These are phyloP conservation scores for Lentinula lateritia DNA, from an alignment of 768 basidiomycete species.

Conservation along the genomic window DNA sequence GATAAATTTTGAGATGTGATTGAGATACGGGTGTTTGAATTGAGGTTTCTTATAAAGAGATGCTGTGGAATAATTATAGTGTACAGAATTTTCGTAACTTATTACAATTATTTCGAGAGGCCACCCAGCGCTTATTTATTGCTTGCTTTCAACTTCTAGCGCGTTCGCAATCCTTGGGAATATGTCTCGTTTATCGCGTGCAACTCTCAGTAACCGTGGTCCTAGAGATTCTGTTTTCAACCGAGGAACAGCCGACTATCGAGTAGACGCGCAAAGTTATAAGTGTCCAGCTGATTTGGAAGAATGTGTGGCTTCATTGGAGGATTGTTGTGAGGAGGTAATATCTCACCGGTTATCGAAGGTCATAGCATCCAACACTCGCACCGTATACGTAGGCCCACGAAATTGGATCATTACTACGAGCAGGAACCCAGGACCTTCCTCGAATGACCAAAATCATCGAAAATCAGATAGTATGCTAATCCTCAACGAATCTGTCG, in stretches of 20 bases:
- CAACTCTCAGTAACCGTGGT: conserved; percentile 37
- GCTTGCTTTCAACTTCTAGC: neutral
- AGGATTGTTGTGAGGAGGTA: conserved; percentile 74
- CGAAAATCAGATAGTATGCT: conserved; percentile 58
- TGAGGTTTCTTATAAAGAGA: too few species aligned
- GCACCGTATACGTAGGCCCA: conserved; percentile 39
- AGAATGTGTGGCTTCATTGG: conserved; percentile 74
- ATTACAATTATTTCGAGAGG: neutral
- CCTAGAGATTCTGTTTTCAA: conserved; percentile 65
- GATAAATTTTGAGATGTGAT: too few species aligned
- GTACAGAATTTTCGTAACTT: neutral
- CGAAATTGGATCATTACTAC: conserved; percentile 64
- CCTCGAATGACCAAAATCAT: conserved; percentile 66
- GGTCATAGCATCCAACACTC: neutral
- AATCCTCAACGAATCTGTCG: neutral
- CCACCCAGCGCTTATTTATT: neutral
- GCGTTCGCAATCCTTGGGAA: neutral
- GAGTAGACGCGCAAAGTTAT: conserved; percentile 55
- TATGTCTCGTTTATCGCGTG: conserved; percentile 50
- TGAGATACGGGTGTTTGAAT: too few species aligned
- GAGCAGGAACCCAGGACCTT: conserved; percentile 67
- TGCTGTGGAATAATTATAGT: neutral
- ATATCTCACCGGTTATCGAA: neutral
- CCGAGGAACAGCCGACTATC: conserved; percentile 54
- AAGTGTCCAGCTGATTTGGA: conserved; percentile 62